Percentiles rank a stretch among this genome's conserved stretches.
Evolutionary conservation across 1,284 basidiomycete species (phyloP).

Genomic region (Ganoderma meredithae): DNA sequence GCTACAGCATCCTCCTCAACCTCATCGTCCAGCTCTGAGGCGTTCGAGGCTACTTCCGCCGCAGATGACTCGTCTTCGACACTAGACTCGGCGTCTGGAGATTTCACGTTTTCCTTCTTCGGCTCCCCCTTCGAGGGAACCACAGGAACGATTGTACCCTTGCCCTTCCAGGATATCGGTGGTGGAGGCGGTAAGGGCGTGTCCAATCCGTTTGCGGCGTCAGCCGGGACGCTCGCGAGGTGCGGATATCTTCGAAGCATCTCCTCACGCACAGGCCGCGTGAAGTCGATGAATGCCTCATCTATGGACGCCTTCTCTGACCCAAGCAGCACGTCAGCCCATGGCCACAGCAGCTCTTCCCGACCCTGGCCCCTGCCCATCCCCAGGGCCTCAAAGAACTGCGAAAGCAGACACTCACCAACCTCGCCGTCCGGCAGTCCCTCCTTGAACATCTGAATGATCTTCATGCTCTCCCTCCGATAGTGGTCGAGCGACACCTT

Average conservation of each 20-base stretch:
- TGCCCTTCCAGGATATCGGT: constrained; percentile 67
- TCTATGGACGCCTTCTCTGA: constrained; percentile 87
- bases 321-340: constrained; percentile 53
- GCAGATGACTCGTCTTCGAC: background rate
- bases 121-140: constrained; percentile 38
- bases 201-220: constrained; percentile 79
- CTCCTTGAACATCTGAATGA: constrained; percentile 87
- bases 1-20: constrained; percentile 27
- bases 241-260: constrained; percentile 81
- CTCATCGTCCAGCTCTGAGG: constrained; percentile 27
- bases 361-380: background rate
- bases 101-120: constrained; percentile 14
- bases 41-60: constrained; percentile 21
- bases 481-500: constrained; percentile 98
- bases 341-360: background rate
- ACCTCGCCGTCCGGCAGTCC: constrained; percentile 76
- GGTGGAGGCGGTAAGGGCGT: constrained; percentile 85
- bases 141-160: constrained; percentile 78
- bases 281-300: constrained; percentile 91
- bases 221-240: constrained; percentile 72
- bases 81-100: constrained; percentile 18
- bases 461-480: constrained; percentile 89
- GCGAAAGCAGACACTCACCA: constrained; percentile 49
- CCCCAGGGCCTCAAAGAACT: background rate
- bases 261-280: constrained; percentile 75